These are phyloP conservation scores for Ascochyta clinopodiicola DNA, from an alignment of 2,329 filamentous ascomycete genomes.

Conservation along the genomic window DNA sequence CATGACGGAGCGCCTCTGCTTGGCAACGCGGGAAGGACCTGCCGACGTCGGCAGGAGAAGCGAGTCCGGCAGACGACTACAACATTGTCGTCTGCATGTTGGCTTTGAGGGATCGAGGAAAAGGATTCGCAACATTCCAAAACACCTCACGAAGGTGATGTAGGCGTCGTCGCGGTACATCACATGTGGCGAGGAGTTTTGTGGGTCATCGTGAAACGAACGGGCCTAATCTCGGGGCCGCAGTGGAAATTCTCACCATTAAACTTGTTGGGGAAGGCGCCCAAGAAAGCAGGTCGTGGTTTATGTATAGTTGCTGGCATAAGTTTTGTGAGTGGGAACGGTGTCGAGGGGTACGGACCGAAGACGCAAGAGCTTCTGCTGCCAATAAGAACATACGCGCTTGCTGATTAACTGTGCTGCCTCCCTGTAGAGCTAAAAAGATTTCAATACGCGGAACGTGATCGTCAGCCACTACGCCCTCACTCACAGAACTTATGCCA, in stretches of 20 bases:
- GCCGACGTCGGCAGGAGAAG: slow-evolving; percentile 1
- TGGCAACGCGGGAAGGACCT: slow-evolving; percentile 22
- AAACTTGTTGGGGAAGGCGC: neutral
- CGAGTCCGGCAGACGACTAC: slow-evolving; percentile 12
- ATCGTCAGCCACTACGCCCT: too few species aligned
- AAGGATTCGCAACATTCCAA: neutral
- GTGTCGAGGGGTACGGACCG: too few species aligned
- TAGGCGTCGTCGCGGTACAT: slow-evolving; percentile 1
- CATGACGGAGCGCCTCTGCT: slow-evolving; percentile 24
- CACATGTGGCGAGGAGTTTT: neutral
- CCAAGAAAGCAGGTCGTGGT: neutral
- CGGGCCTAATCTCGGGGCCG: slow-evolving; percentile 9
- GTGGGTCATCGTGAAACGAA: slow-evolving; percentile 1
- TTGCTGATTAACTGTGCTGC: too few species aligned
- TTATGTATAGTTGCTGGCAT: neutral
- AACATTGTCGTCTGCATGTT: slow-evolving; percentile 2
- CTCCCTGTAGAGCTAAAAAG: too few species aligned
- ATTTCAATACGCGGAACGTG: too few species aligned
- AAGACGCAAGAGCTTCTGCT: too few species aligned
- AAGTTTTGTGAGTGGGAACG: too few species aligned
- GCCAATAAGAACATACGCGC: too few species aligned
- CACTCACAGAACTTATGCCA: too few species aligned
- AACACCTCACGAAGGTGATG: neutral
- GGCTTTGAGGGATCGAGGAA: neutral
- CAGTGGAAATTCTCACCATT: neutral